Evolutionary conservation across 1,284 basidiomycete genomes (phyloP), one percentile per base, ranked within the genome.

Genomic region (Ganoderma lucidum): DNA sequence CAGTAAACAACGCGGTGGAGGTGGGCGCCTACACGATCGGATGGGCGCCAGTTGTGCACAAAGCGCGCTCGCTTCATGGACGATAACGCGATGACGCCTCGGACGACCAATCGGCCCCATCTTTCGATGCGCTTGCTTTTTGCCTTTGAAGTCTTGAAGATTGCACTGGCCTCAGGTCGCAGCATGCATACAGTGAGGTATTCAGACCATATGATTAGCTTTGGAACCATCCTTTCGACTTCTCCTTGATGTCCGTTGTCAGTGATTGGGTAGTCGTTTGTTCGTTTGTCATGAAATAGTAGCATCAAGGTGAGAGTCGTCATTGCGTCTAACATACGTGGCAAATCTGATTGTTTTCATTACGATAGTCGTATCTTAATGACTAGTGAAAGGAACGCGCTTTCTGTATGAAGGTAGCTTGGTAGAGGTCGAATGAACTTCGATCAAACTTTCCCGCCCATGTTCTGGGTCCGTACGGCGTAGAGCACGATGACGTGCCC

Each of bases 1-100:
- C 14, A 5, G 28, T 66, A 62, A 70, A 73, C 71, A 70, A 71
- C 69, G 67, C 69, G 71, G 45, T 66, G 44, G n/a, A 42, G 30
- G 3, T 41, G 61, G 66, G 68, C 70, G 68, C 66, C 32, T 69
- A 65, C 63, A 58, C 70, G 70, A 55, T 32, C 53, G 6, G 8
- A 55, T 55, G 53, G 53, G 53, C 28, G 53, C 23, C 14, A 51
- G 12, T 23, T 19, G 1, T 17, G 12, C 32, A 35, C 55, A 35
- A 56, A 9, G 39, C 39, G 9, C 39, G 39, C 39, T 41, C 39
- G 37, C 9, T 48, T 35, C 1, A 32, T 12, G 55, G 55, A 35
- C 12, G 30, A 51, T 28, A 23, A 28, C 48, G 19, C 12, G 30
- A 51, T 28, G 48, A 28, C 48, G 19, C 44, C 44, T n/a, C n/a